Conservation (phyloP, 1,139 yeast genomes). For the Suhomyces bokatorum region DNA sequence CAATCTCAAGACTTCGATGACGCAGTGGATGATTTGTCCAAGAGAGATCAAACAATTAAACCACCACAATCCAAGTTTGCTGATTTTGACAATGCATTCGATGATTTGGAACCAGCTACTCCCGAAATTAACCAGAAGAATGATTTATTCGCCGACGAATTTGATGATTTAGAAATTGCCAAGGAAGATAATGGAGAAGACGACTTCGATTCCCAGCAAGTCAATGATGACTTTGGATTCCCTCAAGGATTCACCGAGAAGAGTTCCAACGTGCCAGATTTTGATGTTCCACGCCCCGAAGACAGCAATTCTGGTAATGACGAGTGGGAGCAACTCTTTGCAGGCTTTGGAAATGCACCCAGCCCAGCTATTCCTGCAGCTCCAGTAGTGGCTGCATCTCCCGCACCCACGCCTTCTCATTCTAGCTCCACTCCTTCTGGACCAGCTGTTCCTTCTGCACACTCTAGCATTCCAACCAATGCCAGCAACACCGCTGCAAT, state of each 20-base stretch:
- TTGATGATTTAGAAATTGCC: constrained; percentile 50
- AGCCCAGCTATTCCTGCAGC: constrained; percentile 5
- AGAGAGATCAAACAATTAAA: constrained; percentile 10
- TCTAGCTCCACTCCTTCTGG: constrained; percentile 14
- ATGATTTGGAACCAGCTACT: constrained; percentile 42
- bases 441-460: constrained; percentile 20
- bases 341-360: constrained; percentile 73
- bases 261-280: constrained; percentile 31
- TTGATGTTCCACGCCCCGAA: constrained; percentile 18
- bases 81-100: constrained; percentile 41
- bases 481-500: constrained; percentile 40
- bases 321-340: constrained; percentile 94
- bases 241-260: constrained; percentile 42
- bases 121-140: constrained; percentile 23
- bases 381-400: constrained; percentile 2
- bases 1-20: constrained; percentile 41
- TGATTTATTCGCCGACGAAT: constrained; percentile 50
- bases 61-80: constrained; percentile 28
- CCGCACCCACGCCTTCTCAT: constrained; percentile 9
- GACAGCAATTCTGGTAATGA: constrained; percentile 44
- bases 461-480: constrained; percentile 6
- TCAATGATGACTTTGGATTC: constrained; percentile 26
- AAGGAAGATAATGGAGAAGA: constrained; percentile 38
- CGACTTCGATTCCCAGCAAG: constrained; percentile 17
- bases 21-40: constrained; percentile 40